These are phyloP conservation scores for Endocalyx cinctus DNA, from an alignment of 2,329 filamentous ascomycete species.

Conservation along the genomic window DNA sequence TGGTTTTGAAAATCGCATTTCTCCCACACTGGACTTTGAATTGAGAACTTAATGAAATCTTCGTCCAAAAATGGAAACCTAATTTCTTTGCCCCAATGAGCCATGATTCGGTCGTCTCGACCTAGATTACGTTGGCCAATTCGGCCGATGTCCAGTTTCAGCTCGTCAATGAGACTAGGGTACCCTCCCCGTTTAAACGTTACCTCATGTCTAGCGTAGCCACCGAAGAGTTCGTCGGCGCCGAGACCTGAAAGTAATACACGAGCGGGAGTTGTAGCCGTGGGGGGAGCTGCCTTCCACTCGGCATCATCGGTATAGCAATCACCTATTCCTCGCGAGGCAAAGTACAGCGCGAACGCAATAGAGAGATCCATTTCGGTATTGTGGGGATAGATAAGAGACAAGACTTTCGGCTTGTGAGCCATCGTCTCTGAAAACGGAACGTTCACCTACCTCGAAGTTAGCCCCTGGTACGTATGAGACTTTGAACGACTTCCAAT, in stretches of 20 bases:
- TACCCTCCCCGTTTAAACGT: constrained; percentile 70
- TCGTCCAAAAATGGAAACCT: constrained; percentile 92
- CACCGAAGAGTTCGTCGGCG: constrained; percentile 93
- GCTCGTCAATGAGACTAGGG: constrained; percentile 68
- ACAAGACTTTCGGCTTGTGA: constrained; percentile 65
- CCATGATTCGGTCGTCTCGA: constrained; percentile 85
- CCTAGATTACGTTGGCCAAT: constrained; percentile 93
- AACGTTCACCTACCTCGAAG: constrained; percentile 76
- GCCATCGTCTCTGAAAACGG: constrained; percentile 69
- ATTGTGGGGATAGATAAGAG: constrained; percentile 85
- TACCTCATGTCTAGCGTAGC: constrained; percentile 78
- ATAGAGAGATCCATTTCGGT: constrained; percentile 99
- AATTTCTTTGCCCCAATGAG: constrained; percentile 83
- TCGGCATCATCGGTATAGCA: constrained; percentile 31
- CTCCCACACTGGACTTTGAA: constrained; percentile 68
- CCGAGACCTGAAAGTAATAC: constrained; percentile 89
- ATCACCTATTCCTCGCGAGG: constrained; percentile 66
- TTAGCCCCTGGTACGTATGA: too few relatives aligned
- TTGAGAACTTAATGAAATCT: constrained; percentile 73
- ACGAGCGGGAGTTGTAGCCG: constrained; percentile 59
- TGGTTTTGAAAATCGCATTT: constrained; percentile 80
- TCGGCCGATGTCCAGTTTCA: constrained; percentile 78
- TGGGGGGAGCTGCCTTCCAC: constrained; percentile 14
- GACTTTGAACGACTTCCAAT: too few relatives aligned
- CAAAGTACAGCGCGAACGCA: constrained; percentile 89